A percentile compares a stretch with the other conserved stretches of the same genome.
Evolutionary conservation across 2,329 filamentous ascomycete genomes (phyloP).

Genomic region (Kalmusia sp.): DNA sequence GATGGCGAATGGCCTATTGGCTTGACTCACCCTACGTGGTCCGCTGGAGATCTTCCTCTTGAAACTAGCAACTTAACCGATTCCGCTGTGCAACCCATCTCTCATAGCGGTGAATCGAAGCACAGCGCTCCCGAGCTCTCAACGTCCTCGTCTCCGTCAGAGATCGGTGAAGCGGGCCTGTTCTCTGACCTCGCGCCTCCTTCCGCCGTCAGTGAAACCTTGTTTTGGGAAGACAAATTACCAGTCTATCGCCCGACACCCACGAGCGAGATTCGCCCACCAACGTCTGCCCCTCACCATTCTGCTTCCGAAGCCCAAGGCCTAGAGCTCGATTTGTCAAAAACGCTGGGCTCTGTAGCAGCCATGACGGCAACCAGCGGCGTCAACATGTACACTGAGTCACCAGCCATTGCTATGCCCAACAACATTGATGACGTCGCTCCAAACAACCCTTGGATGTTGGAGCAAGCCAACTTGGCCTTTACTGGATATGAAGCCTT

Average conservation of each 20-base stretch:
- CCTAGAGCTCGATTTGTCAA: constrained; percentile 40
- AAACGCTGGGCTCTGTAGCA: constrained; percentile 29
- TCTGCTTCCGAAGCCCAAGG: constrained; percentile 29
- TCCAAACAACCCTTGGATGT: constrained; percentile 38
- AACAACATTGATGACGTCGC: constrained; percentile 37
- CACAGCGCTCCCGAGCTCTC: constrained; percentile 49
- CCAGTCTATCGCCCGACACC: constrained; percentile 41
- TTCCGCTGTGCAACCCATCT: constrained; percentile 45
- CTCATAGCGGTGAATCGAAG: constrained; percentile 50
- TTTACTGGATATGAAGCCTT: constrained; percentile 33
- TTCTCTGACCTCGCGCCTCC: constrained; percentile 44
- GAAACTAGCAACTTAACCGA: constrained; percentile 47
- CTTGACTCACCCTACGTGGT: constrained; percentile 44
- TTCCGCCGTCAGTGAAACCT: constrained; percentile 39
- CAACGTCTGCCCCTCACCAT: constrained; percentile 30
- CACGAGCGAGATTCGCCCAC: constrained; percentile 31
- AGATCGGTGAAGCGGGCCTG: constrained; percentile 44
- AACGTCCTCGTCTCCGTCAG: constrained; percentile 50
- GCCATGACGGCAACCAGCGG: constrained; percentile 32
- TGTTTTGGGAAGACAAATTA: constrained; percentile 46
- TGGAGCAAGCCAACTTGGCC: constrained; percentile 27
- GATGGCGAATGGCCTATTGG: constrained; percentile 46
- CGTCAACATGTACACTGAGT: constrained; percentile 31
- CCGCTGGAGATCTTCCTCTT: constrained; percentile 49
- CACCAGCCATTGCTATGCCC: constrained; percentile 41